Percentiles rank a stretch among this genome's conserved stretches.
Conservation (phyloP, 163 green algal species). For the Scenedesmus sp. region DNA sequence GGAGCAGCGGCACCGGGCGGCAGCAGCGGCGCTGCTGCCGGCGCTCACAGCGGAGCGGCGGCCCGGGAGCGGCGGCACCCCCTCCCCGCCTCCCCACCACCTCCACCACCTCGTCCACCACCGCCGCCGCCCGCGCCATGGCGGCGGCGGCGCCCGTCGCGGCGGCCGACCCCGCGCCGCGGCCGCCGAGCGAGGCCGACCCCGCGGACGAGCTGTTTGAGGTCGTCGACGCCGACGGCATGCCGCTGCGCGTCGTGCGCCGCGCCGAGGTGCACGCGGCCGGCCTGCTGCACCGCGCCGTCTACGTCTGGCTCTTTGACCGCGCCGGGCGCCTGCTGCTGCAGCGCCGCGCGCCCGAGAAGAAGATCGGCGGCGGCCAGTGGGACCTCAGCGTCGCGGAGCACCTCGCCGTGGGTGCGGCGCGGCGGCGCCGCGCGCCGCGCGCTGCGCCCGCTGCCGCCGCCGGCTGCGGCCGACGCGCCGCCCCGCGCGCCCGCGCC, state of each 20-base stretch:
- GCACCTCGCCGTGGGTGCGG: constrained; percentile 66
- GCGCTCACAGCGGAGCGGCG: too few relatives aligned
- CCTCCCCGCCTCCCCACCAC: too few relatives aligned
- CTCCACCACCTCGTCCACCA: too few relatives aligned
- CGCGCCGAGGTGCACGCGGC: constrained; percentile 58
- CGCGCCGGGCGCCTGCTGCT: constrained; percentile 61
- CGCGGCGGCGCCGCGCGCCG: too few relatives aligned
- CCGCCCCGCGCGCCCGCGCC: not conserved
- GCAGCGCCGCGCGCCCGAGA: constrained; percentile 60
- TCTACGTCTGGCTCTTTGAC: constrained; percentile 76
- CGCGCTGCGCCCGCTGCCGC: too few relatives aligned
- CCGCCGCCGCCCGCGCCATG: too few relatives aligned
- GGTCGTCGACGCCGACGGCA: constrained; percentile 61
- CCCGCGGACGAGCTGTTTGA: constrained; percentile 74
- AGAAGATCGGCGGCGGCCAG: constrained; percentile 71
- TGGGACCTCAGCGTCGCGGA: constrained; percentile 81
- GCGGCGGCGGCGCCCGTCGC: too few relatives aligned
- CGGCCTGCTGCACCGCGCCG: constrained; percentile 68
- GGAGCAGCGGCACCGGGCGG: too few relatives aligned
- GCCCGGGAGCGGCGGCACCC: too few relatives aligned
- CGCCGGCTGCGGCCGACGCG: too few relatives aligned
- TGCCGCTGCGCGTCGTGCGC: constrained; percentile 52
- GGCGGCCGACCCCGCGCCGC: too few relatives aligned
- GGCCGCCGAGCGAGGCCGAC: constrained; percentile 33
- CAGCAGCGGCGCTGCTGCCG: too few relatives aligned